A percentile compares a stretch with the other conserved stretches of the same genome.
phyloP scores from a whole-genome alignment of 225 moss, liverwort and hornwort species.

The Asterella californica region DNA sequence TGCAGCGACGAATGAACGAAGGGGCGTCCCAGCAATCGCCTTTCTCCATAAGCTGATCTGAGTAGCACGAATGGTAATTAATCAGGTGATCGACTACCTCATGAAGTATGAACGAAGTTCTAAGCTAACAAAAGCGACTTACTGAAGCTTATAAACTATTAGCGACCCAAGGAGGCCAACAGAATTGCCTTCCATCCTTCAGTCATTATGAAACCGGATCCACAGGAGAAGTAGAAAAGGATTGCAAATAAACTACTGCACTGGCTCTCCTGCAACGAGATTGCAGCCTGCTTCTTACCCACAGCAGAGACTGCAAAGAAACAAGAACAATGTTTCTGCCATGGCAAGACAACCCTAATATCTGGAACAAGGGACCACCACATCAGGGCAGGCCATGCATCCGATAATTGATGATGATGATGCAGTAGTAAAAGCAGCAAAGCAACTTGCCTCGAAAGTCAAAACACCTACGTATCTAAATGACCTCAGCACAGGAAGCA shows the following conservation, averaged over 20 bases:
- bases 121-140: background rate
- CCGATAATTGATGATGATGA: background rate
- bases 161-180: background rate
- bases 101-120: background rate
- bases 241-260: background rate
- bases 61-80: slow-evolving; percentile 19
- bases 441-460: background rate
- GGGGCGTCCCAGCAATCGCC: slow-evolving; percentile 4
- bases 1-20: slow-evolving; percentile 16
- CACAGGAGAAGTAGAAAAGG: background rate
- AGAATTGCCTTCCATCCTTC: background rate
- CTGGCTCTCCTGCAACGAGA: background rate
- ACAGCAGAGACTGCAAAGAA: too few relatives aligned
- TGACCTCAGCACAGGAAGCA: background rate
- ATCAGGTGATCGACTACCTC: slow-evolving; percentile 8
- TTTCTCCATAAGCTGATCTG: slow-evolving; percentile 25
- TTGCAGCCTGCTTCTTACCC: too few relatives aligned
- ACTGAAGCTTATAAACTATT: too few relatives aligned
- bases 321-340: background rate
- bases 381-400: background rate
- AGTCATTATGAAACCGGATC: background rate
- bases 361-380: background rate
- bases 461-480: background rate
- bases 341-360: background rate
- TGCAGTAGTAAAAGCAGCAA: background rate